A percentile compares a stretch with the other conserved stretches of the same genome.
These are phyloP conservation scores for Trametopsis cervina DNA, from an alignment of 768 basidiomycete species.

Conservation along the genomic window DNA sequence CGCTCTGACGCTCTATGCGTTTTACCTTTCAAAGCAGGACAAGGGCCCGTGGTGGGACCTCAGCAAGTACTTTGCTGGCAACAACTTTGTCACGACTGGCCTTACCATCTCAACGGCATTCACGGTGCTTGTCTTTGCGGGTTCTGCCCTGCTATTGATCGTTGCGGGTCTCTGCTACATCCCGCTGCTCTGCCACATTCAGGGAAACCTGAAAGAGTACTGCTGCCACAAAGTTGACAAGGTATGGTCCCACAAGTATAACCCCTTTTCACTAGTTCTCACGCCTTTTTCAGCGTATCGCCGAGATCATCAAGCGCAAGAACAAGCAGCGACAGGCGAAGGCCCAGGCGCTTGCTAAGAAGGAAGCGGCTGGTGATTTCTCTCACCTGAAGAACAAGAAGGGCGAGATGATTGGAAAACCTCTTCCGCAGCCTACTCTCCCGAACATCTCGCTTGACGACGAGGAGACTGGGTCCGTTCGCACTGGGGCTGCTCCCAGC, in stretches of 20 bases:
- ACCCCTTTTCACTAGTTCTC: slow-evolving; percentile 10
- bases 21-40: slow-evolving; percentile 55
- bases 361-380: slow-evolving; percentile 87
- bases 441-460: slow-evolving; percentile 87
- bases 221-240: slow-evolving; percentile 99
- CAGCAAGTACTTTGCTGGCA: slow-evolving; percentile 73
- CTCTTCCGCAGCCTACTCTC: slow-evolving; percentile 88
- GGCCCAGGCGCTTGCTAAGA: slow-evolving; percentile 76
- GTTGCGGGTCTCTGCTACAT: slow-evolving; percentile 85
- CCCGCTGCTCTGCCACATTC: slow-evolving; percentile 92
- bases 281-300: slow-evolving; percentile 60
- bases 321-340: slow-evolving; percentile 80
- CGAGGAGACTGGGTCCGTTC: slow-evolving; percentile 43
- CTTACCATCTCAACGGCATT: slow-evolving; percentile 86
- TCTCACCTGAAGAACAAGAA: slow-evolving; percentile 92
- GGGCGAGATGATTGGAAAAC: slow-evolving; percentile 73
- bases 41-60: slow-evolving; percentile 59
- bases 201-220: slow-evolving; percentile 98
- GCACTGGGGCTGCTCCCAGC: slow-evolving; percentile 48
- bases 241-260: slow-evolving; percentile 35
- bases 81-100: slow-evolving; percentile 63
- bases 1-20: slow-evolving; percentile 91
- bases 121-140: slow-evolving; percentile 82
- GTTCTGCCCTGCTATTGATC: slow-evolving; percentile 75
- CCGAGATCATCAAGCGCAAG: slow-evolving; percentile 87